These are phyloP conservation scores for Trypanosoma theileri DNA, from an alignment of 208 protist species.

Conservation along the genomic window DNA sequence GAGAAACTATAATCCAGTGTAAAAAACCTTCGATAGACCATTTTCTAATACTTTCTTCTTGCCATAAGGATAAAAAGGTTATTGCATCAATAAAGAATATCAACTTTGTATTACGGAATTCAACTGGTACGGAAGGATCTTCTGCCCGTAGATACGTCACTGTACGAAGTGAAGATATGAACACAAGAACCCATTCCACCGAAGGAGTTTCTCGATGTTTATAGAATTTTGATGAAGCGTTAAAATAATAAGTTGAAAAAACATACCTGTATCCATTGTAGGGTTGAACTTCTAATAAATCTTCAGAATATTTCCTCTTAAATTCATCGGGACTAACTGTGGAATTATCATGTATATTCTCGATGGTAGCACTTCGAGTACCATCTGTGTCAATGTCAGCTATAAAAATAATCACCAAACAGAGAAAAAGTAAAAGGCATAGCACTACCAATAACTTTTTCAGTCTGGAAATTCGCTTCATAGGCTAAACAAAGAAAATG, in stretches of 20 bases:
- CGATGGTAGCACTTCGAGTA: no score
- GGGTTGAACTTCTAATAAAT: not conserved
- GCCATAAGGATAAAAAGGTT: slow-evolving; percentile 1
- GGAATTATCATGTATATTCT: not conserved
- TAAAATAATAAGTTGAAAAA: slow-evolving; percentile 11
- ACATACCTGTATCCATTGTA: slow-evolving; percentile 1
- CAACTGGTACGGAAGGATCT: not conserved
- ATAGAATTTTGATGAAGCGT: slow-evolving; percentile 3
- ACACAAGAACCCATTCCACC: not conserved
- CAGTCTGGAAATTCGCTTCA: no score
- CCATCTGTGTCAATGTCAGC: no score
- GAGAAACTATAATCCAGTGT: slow-evolving; percentile 7
- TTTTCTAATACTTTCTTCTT: slow-evolving; percentile 2
- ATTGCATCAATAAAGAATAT: slow-evolving; percentile 1
- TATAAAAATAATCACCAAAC: no score
- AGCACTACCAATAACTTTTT: no score
- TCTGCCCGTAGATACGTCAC: not conserved
- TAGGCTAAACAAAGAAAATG: no score
- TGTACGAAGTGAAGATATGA: slow-evolving; percentile 1
- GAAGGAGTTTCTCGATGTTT: not conserved
- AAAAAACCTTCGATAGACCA: slow-evolving; percentile 3
- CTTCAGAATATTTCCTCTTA: not conserved
- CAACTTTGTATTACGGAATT: slow-evolving; percentile 4
- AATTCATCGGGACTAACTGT: not conserved
- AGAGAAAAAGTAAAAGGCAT: no score